Evolutionary conservation across 352 stramenopile species (phyloP).

Genomic region (Globisporangium middletonii): DNA sequence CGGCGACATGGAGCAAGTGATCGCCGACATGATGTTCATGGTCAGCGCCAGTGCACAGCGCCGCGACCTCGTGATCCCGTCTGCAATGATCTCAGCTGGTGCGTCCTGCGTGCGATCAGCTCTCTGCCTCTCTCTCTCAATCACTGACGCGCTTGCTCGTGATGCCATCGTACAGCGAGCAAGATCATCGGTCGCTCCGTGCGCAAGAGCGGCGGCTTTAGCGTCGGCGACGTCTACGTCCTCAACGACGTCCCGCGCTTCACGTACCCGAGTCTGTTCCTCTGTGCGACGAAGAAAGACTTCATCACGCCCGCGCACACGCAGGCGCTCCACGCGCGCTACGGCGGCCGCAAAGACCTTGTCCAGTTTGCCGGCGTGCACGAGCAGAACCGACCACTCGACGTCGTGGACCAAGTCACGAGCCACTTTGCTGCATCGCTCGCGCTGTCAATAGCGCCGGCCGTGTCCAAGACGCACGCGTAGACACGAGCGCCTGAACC

Average conservation of each 20-base stretch:
- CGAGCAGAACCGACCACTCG: constrained; percentile 49
- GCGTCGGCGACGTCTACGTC: constrained; percentile 43
- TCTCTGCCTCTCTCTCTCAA: neutral
- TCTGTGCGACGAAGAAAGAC: constrained; percentile 63
- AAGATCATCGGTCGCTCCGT: constrained; percentile 70
- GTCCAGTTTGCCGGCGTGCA: constrained; percentile 48
- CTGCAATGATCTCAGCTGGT: constrained; percentile 47
- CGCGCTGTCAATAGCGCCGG: neutral
- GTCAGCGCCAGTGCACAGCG: constrained; percentile 67
- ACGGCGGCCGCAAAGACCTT: constrained; percentile 56
- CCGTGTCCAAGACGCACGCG: neutral
- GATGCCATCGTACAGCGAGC: constrained; percentile 17
- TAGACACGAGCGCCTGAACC: too few relatives aligned
- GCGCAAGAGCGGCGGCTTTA: constrained; percentile 52
- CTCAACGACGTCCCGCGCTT: constrained; percentile 37
- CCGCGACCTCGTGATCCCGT: constrained; percentile 54
- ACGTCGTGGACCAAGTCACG: constrained; percentile 38
- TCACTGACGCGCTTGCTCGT: neutral
- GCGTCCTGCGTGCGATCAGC: neutral
- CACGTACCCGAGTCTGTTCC: constrained; percentile 52
- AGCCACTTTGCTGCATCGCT: constrained; percentile 23
- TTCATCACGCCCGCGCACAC: constrained; percentile 67
- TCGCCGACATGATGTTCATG: constrained; percentile 68
- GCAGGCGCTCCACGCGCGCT: constrained; percentile 39
- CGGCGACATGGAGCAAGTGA: constrained; percentile 70